A percentile compares a stretch with the other conserved stretches of the same genome.
phyloP scores from a whole-genome alignment of 2,329 filamentous ascomycete species.

The Orbilia quercus region DNA sequence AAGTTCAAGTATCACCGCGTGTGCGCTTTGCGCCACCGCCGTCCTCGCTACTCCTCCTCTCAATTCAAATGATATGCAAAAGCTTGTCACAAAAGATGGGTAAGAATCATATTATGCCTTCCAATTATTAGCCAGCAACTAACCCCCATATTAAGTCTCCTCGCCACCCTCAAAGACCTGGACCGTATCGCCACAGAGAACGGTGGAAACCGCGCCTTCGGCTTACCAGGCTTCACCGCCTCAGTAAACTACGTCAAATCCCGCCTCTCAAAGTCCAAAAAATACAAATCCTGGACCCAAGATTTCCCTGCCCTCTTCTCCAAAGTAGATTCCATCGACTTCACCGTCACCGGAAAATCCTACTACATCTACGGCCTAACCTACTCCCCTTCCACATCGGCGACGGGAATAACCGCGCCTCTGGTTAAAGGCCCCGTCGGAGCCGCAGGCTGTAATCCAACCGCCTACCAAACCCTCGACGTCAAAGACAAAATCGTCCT shows the following conservation, averaged over 20 bases:
- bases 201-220: conserved; percentile 72
- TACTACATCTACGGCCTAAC: conserved; percentile 65
- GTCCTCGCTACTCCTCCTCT: conserved; percentile 30
- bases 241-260: conserved; percentile 70
- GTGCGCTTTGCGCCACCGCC: conserved; percentile 28
- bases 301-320: conserved; percentile 66
- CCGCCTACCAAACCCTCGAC: conserved; percentile 62
- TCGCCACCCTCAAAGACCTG: conserved; percentile 69
- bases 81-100: conserved; percentile 63
- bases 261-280: conserved; percentile 61
- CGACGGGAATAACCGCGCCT: conserved; percentile 64
- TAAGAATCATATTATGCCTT: conserved; percentile 54
- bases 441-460: conserved; percentile 63
- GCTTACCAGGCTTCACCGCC: conserved; percentile 70
- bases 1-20: conserved; percentile 25
- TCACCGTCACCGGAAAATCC: conserved; percentile 62
- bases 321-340: conserved; percentile 64
- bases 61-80: conserved; percentile 63
- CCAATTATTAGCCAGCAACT: not conserved
- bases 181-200: conserved; percentile 69
- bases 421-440: conserved; percentile 64
- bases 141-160: conserved; percentile 64
- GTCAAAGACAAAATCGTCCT: conserved; percentile 64
- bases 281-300: conserved; percentile 65
- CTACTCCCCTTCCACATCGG: conserved; percentile 66